Evolutionary conservation across 1,284 basidiomycete species (phyloP), one percentile per base, ranked within the genome.

Genomic region (Pulveroboletus sp.): DNA sequence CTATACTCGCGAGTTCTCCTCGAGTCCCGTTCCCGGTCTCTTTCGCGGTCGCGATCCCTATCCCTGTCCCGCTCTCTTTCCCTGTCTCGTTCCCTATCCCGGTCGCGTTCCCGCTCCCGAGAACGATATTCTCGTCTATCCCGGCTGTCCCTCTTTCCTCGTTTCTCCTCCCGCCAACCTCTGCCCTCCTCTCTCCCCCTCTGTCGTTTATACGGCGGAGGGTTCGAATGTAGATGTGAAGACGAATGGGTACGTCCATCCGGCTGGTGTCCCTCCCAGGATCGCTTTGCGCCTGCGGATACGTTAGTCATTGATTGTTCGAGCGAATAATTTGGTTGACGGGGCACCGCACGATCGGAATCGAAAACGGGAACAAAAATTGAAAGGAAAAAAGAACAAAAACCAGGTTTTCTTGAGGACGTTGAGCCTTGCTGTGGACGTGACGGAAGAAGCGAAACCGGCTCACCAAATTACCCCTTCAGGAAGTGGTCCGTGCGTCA

Each of bases 211-310:
- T 80, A 56, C 29, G 58, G 25, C 28, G 25, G 44, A 40, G 53
- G 12, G 36, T 62, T 53, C n/a, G 51, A 45, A 43, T 63, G 43
- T 20, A 52, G 15, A 47, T 57, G 44, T 33, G 63, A 52, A 35
- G 67, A 62, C 12, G 64, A 60, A 25, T 61, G 65, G 4, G 45
- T 22, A 61, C 78, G 76, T 26, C 60, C 71, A 50, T 70, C 69
- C 49, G 74, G 66, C 54, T 78, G 75, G 66, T 79, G 75, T 65
- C 81, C 84, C 69, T 90, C 86, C 82, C 83, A 83, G 63, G 84
- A 77, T 74, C 87, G 86, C 85, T 91, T 91, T 74, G 80, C 78
- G 80, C 89, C 90, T 91, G 90, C 82, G 79, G 84, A 78, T 72
- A 85, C 77, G 81, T 90, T 88, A 91, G 88, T 85, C 86, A 89